These are phyloP conservation scores for Trametes cubensis DNA, from an alignment of 768 basidiomycete genomes.

Conservation along the genomic window DNA sequence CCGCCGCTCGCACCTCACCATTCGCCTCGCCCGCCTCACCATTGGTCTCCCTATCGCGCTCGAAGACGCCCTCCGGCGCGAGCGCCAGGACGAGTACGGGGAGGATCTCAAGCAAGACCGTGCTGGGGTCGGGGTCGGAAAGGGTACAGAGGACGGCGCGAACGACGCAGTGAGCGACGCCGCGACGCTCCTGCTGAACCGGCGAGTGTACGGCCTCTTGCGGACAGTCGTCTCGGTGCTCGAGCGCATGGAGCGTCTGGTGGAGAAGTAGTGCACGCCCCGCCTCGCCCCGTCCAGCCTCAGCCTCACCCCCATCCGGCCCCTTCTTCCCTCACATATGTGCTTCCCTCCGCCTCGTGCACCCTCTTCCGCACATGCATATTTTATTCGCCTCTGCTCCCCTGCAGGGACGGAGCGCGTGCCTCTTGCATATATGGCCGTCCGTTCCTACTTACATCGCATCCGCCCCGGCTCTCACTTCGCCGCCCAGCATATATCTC, in stretches of 20 bases:
- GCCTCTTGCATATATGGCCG: no score
- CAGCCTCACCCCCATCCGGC: not conserved
- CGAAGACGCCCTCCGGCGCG: slow-evolving; percentile 63
- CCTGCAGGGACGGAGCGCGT: no score
- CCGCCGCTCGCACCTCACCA: slow-evolving; percentile 73
- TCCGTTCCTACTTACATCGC: no score
- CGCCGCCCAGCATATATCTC: no score
- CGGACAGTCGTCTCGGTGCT: slow-evolving; percentile 63
- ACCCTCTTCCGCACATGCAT: no score
- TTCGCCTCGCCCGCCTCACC: slow-evolving; percentile 77
- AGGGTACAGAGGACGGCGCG: slow-evolving; percentile 21
- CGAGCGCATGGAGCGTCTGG: slow-evolving; percentile 65
- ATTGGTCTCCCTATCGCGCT: slow-evolving; percentile 73
- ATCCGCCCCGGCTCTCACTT: no score
- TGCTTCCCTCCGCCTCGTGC: not conserved
- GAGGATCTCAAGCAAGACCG: slow-evolving; percentile 28
- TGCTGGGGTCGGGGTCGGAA: slow-evolving; percentile 13
- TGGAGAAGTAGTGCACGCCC: slow-evolving; percentile 28
- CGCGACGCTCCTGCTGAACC: slow-evolving; percentile 49
- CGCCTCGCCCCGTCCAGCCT: not conserved
- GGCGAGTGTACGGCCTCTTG: slow-evolving; percentile 60
- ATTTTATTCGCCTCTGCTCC: no score
- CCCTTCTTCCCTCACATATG: not conserved
- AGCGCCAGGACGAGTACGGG: slow-evolving; percentile 28
- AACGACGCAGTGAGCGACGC: slow-evolving; percentile 28